A percentile compares a stretch with the other conserved stretches of the same genome.
phyloP scores from a whole-genome alignment of 2,329 filamentous ascomycete genomes.

The Aspergillus sp. region DNA sequence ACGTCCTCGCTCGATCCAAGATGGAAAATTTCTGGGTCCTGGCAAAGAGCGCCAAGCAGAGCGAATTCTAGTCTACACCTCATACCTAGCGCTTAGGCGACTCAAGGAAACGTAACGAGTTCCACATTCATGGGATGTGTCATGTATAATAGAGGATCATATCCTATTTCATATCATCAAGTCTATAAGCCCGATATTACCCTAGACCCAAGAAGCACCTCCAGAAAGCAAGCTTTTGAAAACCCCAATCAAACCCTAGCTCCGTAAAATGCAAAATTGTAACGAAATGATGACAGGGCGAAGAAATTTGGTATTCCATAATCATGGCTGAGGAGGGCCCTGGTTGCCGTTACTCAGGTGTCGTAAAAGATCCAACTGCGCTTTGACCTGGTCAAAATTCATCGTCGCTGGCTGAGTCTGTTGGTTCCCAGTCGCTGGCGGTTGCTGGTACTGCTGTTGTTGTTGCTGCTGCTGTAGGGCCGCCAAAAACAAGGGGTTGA shows the following conservation, averaged over 20 bases:
- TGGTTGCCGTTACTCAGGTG: constrained; percentile 36
- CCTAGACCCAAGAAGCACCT: background rate
- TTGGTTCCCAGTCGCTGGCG: constrained; percentile 19
- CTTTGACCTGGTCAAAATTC: constrained; percentile 43
- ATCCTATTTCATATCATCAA: background rate
- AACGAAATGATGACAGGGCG: constrained; percentile 12
- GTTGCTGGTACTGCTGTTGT: constrained; percentile 29
- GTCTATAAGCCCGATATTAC: background rate
- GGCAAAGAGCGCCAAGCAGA: constrained; percentile 65
- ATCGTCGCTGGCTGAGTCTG: constrained; percentile 28
- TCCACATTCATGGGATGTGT: background rate
- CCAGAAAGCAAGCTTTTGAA: background rate
- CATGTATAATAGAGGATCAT: constrained; percentile 4
- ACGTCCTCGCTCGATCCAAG: constrained; percentile 74
- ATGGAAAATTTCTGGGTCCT: constrained; percentile 95
- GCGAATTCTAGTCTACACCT: constrained; percentile 11
- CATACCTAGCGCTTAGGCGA: background rate
- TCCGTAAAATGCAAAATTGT: constrained; percentile 21
- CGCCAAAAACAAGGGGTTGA: constrained; percentile 60
- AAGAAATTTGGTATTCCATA: constrained; percentile 7
- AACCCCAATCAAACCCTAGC: constrained; percentile 8
- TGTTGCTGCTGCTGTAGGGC: constrained; percentile 45
- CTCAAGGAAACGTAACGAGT: background rate
- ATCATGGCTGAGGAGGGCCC: constrained; percentile 28
- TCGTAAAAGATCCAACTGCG: constrained; percentile 41